Evolutionary conservation across 148 eudicot genomes (phyloP), one percentile per base, ranked within the genome.

Genomic region (Suaeda aralocaspica): DNA sequence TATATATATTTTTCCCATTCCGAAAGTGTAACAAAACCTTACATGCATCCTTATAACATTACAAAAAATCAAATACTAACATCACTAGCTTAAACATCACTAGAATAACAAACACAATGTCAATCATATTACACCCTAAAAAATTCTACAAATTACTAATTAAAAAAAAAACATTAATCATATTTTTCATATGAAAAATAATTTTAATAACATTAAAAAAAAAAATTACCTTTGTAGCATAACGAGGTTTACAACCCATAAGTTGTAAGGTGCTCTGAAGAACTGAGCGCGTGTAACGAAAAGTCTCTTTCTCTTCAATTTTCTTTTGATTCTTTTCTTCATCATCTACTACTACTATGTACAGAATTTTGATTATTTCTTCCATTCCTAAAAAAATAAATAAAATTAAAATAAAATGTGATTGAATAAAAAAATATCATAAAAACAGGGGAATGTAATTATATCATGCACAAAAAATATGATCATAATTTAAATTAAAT

Each of bases 161-260:
- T n/a, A n/a, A n/a, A n/a, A 58, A 58, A 16, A 58, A 30, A 29
- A 30, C 7, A 16, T 1, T 22, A 49, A 15, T 46, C 2, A 16
- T 49, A 16, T n/a, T 25, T 4, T 6, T 16, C 0, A 16, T 5
- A 61, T 1, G 9, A 18, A 60, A 61, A 30, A n/a, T n/a, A n/a
- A n/a, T n/a, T n/a, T n/a, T n/a, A n/a, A n/a, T n/a, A n/a, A n/a
- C 33, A 19, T 9, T 10, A 13, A 61, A 61, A 34, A 11, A 52
- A 19, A 33, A 7, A 14, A 29, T 29, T 63, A 92, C 97, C 95
- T 92, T 89, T 57, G 82, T 84, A 10, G 97, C 90, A 60, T 92
- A 88, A 33, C 95, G 88, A 55, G 97, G 81, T 78, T 92, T 92
- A 77, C 97, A 92, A 2, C 97, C 95, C 90, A 92, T 92, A 65